Conservation (phyloP, 2,329 filamentous ascomycete species). For the Aureobasidium namibiae region DNA sequence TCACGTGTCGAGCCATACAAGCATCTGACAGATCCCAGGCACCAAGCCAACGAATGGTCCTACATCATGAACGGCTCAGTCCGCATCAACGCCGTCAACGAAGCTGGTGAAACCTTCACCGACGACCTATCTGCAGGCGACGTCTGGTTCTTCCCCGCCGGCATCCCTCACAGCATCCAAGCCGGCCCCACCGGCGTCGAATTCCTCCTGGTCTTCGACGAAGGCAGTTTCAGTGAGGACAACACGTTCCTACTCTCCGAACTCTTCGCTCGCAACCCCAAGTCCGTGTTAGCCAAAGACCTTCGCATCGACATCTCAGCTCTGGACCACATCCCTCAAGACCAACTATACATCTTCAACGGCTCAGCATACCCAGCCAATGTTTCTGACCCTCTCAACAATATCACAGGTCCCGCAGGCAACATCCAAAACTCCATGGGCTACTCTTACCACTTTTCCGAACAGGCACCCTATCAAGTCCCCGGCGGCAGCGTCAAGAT, state of each 20-base stretch:
- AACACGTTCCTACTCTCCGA: constrained; percentile 51
- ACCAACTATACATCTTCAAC: constrained; percentile 36
- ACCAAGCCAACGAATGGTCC: constrained; percentile 26
- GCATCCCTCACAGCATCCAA: constrained; percentile 23
- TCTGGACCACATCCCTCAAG: constrained; percentile 30
- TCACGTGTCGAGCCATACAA: neutral
- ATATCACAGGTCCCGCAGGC: constrained; percentile 34
- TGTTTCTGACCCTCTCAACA: constrained; percentile 30
- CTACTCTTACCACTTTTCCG: constrained; percentile 37
- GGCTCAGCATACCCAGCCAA: constrained; percentile 31
- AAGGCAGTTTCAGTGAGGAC: constrained; percentile 51
- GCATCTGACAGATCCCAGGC: neutral
- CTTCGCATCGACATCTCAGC: constrained; percentile 30
- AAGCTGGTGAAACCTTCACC: constrained; percentile 25
- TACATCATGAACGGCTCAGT: constrained; percentile 25
- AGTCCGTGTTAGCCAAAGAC: constrained; percentile 35
- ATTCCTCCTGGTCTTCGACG: constrained; percentile 54
- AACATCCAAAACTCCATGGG: constrained; percentile 23
- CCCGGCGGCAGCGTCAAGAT: constrained; percentile 54
- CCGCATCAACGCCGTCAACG: constrained; percentile 24
- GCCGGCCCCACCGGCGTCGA: constrained; percentile 48
- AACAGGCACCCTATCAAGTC: constrained; percentile 42
- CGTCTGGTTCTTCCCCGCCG: constrained; percentile 47
- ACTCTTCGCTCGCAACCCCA: constrained; percentile 39
- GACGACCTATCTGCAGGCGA: constrained; percentile 36